These are phyloP conservation scores for Lipomyces oligophaga DNA, from an alignment of 805 yeast genomes.

Conservation along the genomic window DNA sequence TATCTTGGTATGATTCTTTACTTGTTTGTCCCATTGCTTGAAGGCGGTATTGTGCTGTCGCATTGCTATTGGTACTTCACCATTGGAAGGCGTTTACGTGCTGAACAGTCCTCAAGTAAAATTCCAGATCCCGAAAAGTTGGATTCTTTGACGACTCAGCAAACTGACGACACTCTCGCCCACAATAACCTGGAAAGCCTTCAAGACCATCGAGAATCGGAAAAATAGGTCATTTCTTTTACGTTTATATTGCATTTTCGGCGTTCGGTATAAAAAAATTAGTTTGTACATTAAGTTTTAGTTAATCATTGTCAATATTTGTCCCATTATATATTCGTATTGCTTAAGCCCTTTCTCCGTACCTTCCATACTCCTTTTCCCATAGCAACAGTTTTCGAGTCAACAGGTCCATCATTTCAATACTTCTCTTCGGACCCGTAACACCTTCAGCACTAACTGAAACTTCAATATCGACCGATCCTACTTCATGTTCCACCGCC, in stretches of 20 bases:
- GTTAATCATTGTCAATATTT: not conserved
- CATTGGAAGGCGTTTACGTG: slow-evolving; percentile 9
- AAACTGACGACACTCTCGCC: too few species aligned
- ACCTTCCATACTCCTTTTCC: slow-evolving; percentile 69
- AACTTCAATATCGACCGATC: slow-evolving; percentile 13
- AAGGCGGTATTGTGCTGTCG: slow-evolving; percentile 68
- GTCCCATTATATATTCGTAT: not conserved
- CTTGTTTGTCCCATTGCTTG: slow-evolving; percentile 66
- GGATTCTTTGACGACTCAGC: too few species aligned
- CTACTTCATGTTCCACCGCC: not conserved
- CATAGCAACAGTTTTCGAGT: slow-evolving; percentile 68
- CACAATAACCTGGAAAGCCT: too few species aligned
- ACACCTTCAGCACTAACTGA: slow-evolving; percentile 44
- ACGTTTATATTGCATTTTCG: not conserved
- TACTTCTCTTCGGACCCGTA: slow-evolving; percentile 58
- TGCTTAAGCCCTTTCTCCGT: slow-evolving; percentile 31
- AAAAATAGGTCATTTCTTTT: not conserved
- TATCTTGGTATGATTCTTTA: slow-evolving; percentile 76
- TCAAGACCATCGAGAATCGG: too few species aligned
- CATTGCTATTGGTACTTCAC: slow-evolving; percentile 41
- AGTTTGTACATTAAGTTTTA: not conserved
- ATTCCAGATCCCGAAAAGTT: too few species aligned
- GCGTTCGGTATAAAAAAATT: not conserved
- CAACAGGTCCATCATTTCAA: slow-evolving; percentile 64
- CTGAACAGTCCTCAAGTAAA: too few species aligned